These are phyloP conservation scores for Rhodamnia rubescens DNA, from an alignment of 345 rosid genomes.

Conservation along the genomic window DNA sequence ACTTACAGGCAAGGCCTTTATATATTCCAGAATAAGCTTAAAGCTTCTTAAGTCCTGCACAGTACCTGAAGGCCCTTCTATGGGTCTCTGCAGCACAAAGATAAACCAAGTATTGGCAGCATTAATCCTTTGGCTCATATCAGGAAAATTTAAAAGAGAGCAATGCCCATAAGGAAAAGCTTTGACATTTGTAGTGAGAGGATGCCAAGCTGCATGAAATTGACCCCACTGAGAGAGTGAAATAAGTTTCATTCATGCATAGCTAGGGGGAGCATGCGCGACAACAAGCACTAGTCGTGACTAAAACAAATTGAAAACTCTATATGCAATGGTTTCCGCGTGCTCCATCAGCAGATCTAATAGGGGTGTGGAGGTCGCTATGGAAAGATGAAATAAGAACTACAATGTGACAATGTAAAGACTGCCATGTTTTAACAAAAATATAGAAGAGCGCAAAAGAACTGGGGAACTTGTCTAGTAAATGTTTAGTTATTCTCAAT, in stretches of 20 bases:
- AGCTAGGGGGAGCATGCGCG: not conserved
- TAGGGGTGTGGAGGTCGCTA: not conserved
- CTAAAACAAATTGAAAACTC: not conserved
- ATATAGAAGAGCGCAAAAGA: not conserved
- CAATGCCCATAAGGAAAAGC: not conserved
- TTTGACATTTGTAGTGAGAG: not conserved
- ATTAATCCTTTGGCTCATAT: not conserved
- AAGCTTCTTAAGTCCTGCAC: conserved; percentile 83
- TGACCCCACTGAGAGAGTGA: not conserved
- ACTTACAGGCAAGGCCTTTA: conserved; percentile 90
- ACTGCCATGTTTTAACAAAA: not conserved
- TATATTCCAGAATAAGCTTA: conserved; percentile 71
- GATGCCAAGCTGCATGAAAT: not conserved
- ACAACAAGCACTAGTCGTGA: not conserved
- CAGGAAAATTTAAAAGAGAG: not conserved
- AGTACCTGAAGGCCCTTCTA: conserved; percentile 47
- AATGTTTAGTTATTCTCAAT: not conserved
- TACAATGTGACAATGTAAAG: not conserved
- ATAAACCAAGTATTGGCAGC: not conserved
- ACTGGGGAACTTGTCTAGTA: not conserved
- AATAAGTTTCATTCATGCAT: not conserved
- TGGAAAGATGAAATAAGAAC: not conserved
- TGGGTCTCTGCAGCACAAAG: conserved; percentile 49
- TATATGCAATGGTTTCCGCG: not conserved
- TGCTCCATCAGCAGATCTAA: not conserved